Evolutionary conservation across 2,329 filamentous ascomycete genomes (phyloP), one percentile per base, ranked within the genome.

Genomic region (Knoxdaviesia proteae): DNA sequence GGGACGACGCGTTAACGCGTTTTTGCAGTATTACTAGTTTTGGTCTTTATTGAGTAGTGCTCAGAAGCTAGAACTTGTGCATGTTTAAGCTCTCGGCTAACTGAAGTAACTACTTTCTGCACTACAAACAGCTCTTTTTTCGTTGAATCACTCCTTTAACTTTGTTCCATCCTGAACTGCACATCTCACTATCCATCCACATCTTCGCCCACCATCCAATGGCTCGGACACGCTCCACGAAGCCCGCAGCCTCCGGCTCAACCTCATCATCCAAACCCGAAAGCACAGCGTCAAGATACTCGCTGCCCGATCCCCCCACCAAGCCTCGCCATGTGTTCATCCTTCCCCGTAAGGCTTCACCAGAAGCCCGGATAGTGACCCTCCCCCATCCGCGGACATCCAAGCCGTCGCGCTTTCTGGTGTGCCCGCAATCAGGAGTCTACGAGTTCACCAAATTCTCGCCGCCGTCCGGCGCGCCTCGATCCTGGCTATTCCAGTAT

Each of bases 401-500:
- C 11, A 65, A 61, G 33, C 67, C 71, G 3, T 63, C 68, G 6
- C 67, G 74, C 50, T 80, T 77, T 53, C 61, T 80, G 9, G 62
- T 74, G 33, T 79, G 76, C 49, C 72, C 74, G 3, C 57, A 71
- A 41, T 66, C 64, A 1, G 76, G 74, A 44, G 65, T 80, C 46
- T 76, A 74, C 60, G 77, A 81, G 51, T 76, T 80, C 53, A 78
- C 66, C 34, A 68, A 61, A 49, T 63, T 78, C 47, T 56, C 65
- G 2, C 62, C 67, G 0, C 67, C 71, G 7, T 68, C 64, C 43
- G 58, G 63, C 5, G 62, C 58, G 1, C 74, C 74, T 3, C 63
- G 68, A 42, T 80, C 75, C 51, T 80, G 74, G 75, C 58, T 81
- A 32, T 61, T 80, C 20, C 20, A 20, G 20, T 20, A 20, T 20